Evolutionary conservation across 1,284 basidiomycete genomes (phyloP), one percentile per base, ranked within the genome.

Genomic region (Microbotryum lychnidis-dioicae): DNA sequence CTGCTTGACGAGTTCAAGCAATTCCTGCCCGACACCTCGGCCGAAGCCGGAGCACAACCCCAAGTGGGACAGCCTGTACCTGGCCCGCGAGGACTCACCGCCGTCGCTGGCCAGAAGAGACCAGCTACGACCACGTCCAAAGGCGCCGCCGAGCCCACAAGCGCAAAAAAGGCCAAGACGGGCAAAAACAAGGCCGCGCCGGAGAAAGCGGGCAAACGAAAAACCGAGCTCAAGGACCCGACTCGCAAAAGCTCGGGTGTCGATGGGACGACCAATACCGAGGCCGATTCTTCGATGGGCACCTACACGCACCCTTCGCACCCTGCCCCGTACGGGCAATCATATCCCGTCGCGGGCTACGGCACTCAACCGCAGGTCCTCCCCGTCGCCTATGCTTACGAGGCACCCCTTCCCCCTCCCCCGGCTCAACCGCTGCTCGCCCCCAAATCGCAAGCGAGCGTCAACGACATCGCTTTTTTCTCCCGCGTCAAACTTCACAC

Each of bases 1-100:
- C 82, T 98, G 52, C 79, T 97, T 60, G 84, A 85, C 52, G 94
- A 97, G 76, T 98, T 98, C 80, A 92, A 90, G 75, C 89, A 89
- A 73, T 98, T 98, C 76, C 77, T 98, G 2, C 93, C 93, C 12
- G 90, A 89, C 65, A 76, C 75, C 1, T 71, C 69, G 14, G 60
- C 56, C 23, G 66, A 65, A 48, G 59, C 51, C 16, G 31, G 48
- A 31, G 21, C 54, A 55, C 51, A 58, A 6, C 21, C 53, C 14
- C 50, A 50, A 23, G 6, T 45, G 44, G 48, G 20, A 37, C 55
- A 47, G 55, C 33, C 21, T 25, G 53, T 31, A 61, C 54, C 48
- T 29, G 50, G 9, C 21, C 46, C 29, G 2, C 51, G 27, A 23
- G 58, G 50, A 8, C 58, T 51, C 6, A 53, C 50, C 1, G 55